phyloP scores from a whole-genome alignment of 306 rosid species.

The Hylodesmum podocarpum region DNA sequence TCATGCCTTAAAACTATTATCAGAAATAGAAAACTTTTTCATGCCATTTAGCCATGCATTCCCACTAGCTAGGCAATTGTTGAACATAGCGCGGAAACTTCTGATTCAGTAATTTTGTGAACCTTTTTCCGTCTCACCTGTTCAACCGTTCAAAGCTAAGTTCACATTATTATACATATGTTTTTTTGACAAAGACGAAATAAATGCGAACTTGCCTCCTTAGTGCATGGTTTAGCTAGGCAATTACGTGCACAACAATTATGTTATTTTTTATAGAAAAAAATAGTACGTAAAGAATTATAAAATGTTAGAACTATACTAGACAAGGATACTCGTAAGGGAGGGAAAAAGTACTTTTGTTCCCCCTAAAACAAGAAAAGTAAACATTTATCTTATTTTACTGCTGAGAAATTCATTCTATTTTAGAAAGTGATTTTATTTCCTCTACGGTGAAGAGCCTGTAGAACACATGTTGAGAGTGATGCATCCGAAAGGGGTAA shows the following conservation, averaged over 20 bases:
- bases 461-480: neutral
- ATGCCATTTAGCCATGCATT: neutral
- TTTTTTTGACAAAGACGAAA: neutral
- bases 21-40: neutral
- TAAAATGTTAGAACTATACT: neutral
- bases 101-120: neutral
- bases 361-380: slow-evolving; percentile 22
- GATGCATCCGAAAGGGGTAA: neutral
- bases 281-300: neutral
- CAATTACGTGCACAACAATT: neutral
- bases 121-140: neutral
- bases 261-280: neutral
- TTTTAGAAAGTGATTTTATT: neutral
- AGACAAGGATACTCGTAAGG: neutral
- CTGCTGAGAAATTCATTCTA: neutral
- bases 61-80: neutral
- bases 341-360: neutral
- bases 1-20: neutral
- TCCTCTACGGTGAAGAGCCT: neutral
- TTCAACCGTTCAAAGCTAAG: neutral
- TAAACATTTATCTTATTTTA: slow-evolving; percentile 2
- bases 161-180: neutral
- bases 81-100: neutral
- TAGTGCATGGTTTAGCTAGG: neutral
- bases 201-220: neutral